These are phyloP conservation scores for Casuarina cunninghamiana DNA, from an alignment of 306 rosid species.

Conservation along the genomic window DNA sequence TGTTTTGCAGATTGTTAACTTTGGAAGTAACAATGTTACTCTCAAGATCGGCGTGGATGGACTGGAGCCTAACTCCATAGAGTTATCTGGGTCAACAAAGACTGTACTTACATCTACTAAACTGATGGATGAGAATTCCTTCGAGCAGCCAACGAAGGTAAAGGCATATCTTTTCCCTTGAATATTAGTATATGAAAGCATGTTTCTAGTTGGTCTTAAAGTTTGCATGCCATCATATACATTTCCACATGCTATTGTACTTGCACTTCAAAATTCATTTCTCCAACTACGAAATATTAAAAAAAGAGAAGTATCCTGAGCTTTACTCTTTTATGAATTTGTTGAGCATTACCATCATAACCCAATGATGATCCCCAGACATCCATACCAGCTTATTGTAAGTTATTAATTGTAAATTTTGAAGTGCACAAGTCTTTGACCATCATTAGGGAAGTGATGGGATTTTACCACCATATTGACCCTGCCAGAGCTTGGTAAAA, in stretches of 20 bases:
- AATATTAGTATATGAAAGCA: slow-evolving; percentile 1
- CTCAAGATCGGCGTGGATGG: slow-evolving; percentile 50
- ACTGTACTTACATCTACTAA: slow-evolving; percentile 69
- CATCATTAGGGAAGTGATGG: background rate
- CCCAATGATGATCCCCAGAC: no score
- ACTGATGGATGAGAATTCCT: slow-evolving; percentile 84
- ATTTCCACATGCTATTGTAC: slow-evolving; percentile 3
- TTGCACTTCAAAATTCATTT: no score
- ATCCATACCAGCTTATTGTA: no score
- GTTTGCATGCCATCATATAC: background rate
- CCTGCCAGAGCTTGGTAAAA: background rate
- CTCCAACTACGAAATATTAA: no score
- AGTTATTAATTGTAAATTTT: no score
- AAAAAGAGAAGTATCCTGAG: no score
- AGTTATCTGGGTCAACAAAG: slow-evolving; percentile 49
- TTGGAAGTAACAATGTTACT: slow-evolving; percentile 53
- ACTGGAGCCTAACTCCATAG: slow-evolving; percentile 45
- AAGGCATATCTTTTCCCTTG: slow-evolving; percentile 1
- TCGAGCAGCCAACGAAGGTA: slow-evolving; percentile 76
- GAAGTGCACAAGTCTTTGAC: no score
- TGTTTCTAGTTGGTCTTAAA: background rate
- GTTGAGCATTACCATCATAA: no score
- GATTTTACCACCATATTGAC: background rate
- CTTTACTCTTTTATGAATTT: no score
- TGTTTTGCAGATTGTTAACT: slow-evolving; percentile 74